phyloP scores from a whole-genome alignment of 2,329 filamentous ascomycete species.

The Neofusicoccum cordaticola region DNA sequence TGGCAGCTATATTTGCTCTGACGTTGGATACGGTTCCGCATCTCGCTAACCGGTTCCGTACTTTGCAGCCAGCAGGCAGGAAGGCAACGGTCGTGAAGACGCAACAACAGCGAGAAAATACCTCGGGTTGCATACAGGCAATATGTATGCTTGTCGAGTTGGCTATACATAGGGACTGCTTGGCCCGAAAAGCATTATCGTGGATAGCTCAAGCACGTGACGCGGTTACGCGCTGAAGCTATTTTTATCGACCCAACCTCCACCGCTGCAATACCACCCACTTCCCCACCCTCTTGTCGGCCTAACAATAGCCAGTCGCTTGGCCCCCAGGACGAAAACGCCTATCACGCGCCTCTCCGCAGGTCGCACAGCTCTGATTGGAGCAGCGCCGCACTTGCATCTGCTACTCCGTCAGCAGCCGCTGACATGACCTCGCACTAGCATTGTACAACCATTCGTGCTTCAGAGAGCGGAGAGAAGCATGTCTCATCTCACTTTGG shows the following conservation, averaged over 20 bases:
- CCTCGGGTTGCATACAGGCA: neutral
- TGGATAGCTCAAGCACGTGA: neutral
- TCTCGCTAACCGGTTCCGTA: neutral
- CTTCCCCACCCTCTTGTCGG: neutral
- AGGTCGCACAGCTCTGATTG: neutral
- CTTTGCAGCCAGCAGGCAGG: neutral
- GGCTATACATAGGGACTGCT: neutral
- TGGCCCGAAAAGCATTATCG: neutral
- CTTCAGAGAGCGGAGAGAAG: conserved; percentile 1
- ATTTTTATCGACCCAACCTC: conserved; percentile 11
- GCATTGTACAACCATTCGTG: conserved; percentile 8
- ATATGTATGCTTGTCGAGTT: neutral
- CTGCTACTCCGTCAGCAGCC: conserved; percentile 16
- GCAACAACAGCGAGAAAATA: neutral
- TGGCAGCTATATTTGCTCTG: conserved; percentile 11
- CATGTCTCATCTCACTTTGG: conserved; percentile 8
- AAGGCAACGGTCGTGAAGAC: neutral
- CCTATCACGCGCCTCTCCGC: conserved; percentile 7
- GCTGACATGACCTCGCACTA: conserved; percentile 14
- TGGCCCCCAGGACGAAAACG: neutral
- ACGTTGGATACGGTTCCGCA: neutral
- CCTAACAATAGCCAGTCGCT: neutral
- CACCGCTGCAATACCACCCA: neutral
- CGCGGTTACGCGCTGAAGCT: neutral
- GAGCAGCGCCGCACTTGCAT: neutral